These are phyloP conservation scores for Aureobasidium lini DNA, from an alignment of 2,329 filamentous ascomycete species.

Conservation along the genomic window DNA sequence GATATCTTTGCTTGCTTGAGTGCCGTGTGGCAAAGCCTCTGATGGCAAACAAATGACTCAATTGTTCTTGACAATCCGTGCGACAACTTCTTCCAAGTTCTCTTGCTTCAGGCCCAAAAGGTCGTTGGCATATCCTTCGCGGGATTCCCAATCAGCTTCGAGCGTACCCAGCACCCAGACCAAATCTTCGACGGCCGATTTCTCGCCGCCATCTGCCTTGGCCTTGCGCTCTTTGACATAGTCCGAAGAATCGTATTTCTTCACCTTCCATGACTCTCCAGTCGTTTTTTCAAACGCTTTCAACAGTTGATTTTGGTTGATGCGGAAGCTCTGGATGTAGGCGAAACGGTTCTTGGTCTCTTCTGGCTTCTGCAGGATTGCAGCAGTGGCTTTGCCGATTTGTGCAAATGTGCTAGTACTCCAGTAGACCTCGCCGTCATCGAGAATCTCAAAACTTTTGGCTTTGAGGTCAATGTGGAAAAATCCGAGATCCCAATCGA, in stretches of 20 bases:
- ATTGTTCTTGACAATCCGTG: slow-evolving; percentile 20
- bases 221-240: slow-evolving; percentile 25
- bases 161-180: slow-evolving; percentile 26
- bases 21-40: too few relatives aligned
- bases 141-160: slow-evolving; percentile 25
- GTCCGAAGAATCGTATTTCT: slow-evolving; percentile 28
- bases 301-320: slow-evolving; percentile 52
- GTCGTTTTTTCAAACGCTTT: slow-evolving; percentile 46
- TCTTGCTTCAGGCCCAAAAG: slow-evolving; percentile 36
- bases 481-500: slow-evolving; percentile 53
- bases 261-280: slow-evolving; percentile 45
- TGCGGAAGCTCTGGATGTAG: slow-evolving; percentile 49
- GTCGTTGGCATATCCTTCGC: slow-evolving; percentile 34
- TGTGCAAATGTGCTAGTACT: slow-evolving; percentile 45
- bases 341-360: slow-evolving; percentile 53
- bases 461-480: slow-evolving; percentile 45
- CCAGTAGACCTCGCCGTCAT: slow-evolving; percentile 48
- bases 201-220: slow-evolving; percentile 32
- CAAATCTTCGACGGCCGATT: slow-evolving; percentile 23
- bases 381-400: slow-evolving; percentile 46
- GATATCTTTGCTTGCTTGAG: too few relatives aligned
- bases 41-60: background rate
- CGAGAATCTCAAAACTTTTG: slow-evolving; percentile 48
- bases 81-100: slow-evolving; percentile 31
- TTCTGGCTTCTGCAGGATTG: slow-evolving; percentile 40